Percentiles rank a stretch among this genome's conserved stretches.
These are phyloP conservation scores for Fusarium ramigenum DNA, from an alignment of 2,329 filamentous ascomycete species.

Conservation along the genomic window DNA sequence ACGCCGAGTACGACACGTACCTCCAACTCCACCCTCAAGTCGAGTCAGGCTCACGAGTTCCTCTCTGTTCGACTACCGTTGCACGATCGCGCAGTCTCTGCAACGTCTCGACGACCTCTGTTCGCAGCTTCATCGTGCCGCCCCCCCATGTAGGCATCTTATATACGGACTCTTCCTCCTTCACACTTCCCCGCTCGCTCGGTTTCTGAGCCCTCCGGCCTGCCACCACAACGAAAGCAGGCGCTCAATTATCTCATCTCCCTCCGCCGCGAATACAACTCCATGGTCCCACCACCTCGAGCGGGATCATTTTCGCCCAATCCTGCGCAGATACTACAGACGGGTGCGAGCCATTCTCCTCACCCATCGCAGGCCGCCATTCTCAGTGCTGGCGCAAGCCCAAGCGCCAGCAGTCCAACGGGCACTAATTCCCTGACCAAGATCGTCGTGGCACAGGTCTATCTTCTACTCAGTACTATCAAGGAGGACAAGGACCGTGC, in stretches of 20 bases:
- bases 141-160: constrained; percentile 50
- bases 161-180: constrained; percentile 38
- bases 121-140: constrained; percentile 20
- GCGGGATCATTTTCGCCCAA: constrained; percentile 72
- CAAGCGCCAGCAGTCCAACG: constrained; percentile 70
- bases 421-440: constrained; percentile 79
- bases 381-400: constrained; percentile 68
- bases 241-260: constrained; percentile 46
- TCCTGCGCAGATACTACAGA: constrained; percentile 66
- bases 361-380: constrained; percentile 66
- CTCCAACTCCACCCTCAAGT: constrained; percentile 35
- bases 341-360: constrained; percentile 64
- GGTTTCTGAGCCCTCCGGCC: constrained; percentile 46
- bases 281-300: constrained; percentile 69
- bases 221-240: constrained; percentile 50
- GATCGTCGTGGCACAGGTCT: constrained; percentile 95
- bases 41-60: constrained; percentile 37
- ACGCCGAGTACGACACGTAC: constrained; percentile 41
- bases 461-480: constrained; percentile 90
- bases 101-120: constrained; percentile 21
- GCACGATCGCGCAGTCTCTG: constrained; percentile 36
- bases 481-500: constrained; percentile 90
- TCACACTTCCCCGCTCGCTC: constrained; percentile 43
- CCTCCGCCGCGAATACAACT: constrained; percentile 51
- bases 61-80: constrained; percentile 26